These are phyloP conservation scores for Hirsutella rhossiliensis DNA, from an alignment of 2,329 filamentous ascomycete genomes.

Conservation along the genomic window DNA sequence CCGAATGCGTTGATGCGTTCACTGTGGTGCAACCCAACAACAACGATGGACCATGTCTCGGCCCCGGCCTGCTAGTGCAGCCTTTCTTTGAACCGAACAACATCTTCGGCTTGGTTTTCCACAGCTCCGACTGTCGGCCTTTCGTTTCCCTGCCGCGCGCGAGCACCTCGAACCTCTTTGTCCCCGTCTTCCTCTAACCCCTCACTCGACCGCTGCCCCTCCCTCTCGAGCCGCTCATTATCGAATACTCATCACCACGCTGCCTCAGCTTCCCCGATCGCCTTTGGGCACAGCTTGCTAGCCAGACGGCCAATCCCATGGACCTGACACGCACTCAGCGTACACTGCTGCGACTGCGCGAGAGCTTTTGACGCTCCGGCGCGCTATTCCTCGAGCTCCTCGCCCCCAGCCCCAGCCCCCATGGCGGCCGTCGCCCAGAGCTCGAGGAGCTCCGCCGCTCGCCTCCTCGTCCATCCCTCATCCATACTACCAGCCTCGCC, in stretches of 20 bases:
- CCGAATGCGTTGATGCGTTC: no score
- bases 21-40: no score
- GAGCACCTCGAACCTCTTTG: no score
- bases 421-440: slow-evolving; percentile 11
- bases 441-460: slow-evolving; percentile 8
- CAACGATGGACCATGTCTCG: no score
- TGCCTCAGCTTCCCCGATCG: background rate
- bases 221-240: background rate
- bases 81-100: no score
- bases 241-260: background rate
- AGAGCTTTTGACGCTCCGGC: slow-evolving; percentile 4
- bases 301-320: background rate
- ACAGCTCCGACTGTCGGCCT: no score
- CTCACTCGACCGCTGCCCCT: no score
- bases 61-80: no score
- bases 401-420: slow-evolving; percentile 3
- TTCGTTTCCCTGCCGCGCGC: no score
- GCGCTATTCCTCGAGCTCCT: slow-evolving; percentile 1
- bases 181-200: no score
- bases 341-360: slow-evolving; percentile 3
- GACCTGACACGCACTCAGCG: background rate
- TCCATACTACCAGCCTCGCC: background rate
- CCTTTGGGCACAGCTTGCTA: background rate
- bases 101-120: no score
- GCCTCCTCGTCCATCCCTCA: background rate